Conservation (phyloP, 192 early-diverging fungal genomes). For the Neocallimastix lanati region DNA sequence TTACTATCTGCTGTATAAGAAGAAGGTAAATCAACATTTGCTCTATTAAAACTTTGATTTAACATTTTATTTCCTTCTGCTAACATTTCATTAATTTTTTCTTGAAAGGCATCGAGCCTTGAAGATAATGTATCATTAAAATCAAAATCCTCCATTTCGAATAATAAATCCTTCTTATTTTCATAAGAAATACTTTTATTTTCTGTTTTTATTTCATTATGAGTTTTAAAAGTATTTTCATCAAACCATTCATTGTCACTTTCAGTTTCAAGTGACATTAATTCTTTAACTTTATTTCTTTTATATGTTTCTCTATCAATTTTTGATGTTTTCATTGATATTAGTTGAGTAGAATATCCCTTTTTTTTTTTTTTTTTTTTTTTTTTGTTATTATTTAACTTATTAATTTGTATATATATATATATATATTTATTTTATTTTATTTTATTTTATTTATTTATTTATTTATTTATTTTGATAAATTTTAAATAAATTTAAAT, state of each 20-base stretch:
- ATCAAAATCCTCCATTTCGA: not conserved
- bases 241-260: not conserved
- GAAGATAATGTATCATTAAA: not conserved
- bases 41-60: not conserved
- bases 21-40: not conserved
- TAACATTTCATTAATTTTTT: not conserved
- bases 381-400: too few species aligned
- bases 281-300: not conserved
- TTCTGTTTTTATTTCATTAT: not conserved
- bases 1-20: not conserved
- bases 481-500: too few species aligned
- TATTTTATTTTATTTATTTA: too few species aligned
- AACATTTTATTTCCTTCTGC: not conserved
- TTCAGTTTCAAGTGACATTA: not conserved
- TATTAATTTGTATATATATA: too few species aligned
- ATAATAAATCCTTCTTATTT: not conserved
- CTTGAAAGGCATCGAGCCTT: not conserved
- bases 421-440: too few species aligned
- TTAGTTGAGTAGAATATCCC: too few species aligned
- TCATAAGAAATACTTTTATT: not conserved
- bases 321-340: not conserved
- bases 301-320: not conserved
- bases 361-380: too few species aligned
- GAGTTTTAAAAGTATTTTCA: not conserved
- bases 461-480: too few species aligned